These are phyloP conservation scores for Handroanthus guayacan DNA, from an alignment of 257 asterid species.

Conservation along the genomic window DNA sequence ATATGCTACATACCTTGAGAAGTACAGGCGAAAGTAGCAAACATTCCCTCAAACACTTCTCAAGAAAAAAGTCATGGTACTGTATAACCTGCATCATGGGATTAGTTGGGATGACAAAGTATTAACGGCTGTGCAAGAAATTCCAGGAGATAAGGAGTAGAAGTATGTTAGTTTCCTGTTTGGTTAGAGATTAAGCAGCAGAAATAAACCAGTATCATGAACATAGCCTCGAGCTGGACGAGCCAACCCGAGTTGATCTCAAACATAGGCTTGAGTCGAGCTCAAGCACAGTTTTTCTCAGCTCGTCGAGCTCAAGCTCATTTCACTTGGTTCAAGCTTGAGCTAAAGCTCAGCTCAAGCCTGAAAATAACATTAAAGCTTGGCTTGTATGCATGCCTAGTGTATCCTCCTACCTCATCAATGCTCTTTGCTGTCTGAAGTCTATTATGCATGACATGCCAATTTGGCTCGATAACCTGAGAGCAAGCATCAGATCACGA, in stretches of 20 bases:
- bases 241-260: too few species aligned
- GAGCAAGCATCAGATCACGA: conserved; percentile 27
- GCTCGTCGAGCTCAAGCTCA: too few species aligned
- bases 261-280: too few species aligned
- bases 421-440: conserved; percentile 96
- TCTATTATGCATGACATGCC: conserved; percentile 93
- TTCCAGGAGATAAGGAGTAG: conserved; percentile 11
- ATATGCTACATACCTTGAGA: conserved; percentile 68
- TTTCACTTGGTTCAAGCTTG: too few species aligned
- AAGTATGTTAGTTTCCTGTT: conserved; percentile 16
- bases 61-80: conserved; percentile 92
- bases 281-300: too few species aligned
- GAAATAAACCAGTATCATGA: conserved; percentile 14
- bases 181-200: conserved; percentile 17
- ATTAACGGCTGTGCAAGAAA: conserved; percentile 1
- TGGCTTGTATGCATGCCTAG: too few species aligned
- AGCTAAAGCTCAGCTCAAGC: too few species aligned
- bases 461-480: conserved; percentile 98
- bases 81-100: conserved; percentile 76
- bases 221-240: background rate
- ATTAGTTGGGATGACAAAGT: conserved; percentile 32
- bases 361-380: too few species aligned
- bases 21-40: conserved; percentile 92
- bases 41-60: conserved; percentile 91
- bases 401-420: conserved; percentile 71